Base-by-base conservation (phyloP, 108 stramenopile species). In the Pseudonitzschia pungens region DNA sequence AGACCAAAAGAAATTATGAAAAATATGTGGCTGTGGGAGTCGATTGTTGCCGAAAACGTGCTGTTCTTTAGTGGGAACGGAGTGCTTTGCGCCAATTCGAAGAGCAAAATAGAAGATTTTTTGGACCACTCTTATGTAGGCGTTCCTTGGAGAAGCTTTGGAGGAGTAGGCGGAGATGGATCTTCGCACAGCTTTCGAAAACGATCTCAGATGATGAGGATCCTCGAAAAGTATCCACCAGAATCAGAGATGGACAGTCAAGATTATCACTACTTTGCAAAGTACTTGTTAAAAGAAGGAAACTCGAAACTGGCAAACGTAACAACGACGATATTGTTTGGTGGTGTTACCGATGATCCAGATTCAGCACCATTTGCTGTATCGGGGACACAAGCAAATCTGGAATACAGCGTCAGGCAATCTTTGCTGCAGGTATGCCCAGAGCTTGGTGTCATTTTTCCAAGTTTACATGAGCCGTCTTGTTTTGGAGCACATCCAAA, bases 401-500 rank as follows among this genome's bases (percentile, higher is more conserved):
- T 84, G 71, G 59, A 80, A 26, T 81, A 51, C 43, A 64, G 40
- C 5, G 44, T 57, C 3, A 70, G 87, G 52, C 81, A 87, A 22
- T 36, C 59, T 20, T 12, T 87, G 15, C 73, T 87, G 27, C 41
- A 67, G 15, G 60, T 67, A 12, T 87, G 87, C 75, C 87, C 87
- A 20, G 87, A 87, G 71, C 44, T 81, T 20, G 83, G 83, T 56
- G 40, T 80, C 4, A 83, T 87, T 24, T 87, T 84, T 60, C 87
- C 87, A 0, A 74, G 76, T 24, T 53, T 87, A 55, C 87, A 87
- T 54, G 82, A 87, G 64, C 87, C 87, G 4, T 32, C 73, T 9
- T 87, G 87, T 67, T 87, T 87, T 83, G 87, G 87, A n/a, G 83
- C 87, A 21, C 79, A 84, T 70, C 87, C 87, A 9, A 74, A 84